A percentile compares a stretch with the other conserved stretches of the same genome.
Conservation (phyloP, 441 rosid genomes). For the Euphorbia schlechtendalii region DNA sequence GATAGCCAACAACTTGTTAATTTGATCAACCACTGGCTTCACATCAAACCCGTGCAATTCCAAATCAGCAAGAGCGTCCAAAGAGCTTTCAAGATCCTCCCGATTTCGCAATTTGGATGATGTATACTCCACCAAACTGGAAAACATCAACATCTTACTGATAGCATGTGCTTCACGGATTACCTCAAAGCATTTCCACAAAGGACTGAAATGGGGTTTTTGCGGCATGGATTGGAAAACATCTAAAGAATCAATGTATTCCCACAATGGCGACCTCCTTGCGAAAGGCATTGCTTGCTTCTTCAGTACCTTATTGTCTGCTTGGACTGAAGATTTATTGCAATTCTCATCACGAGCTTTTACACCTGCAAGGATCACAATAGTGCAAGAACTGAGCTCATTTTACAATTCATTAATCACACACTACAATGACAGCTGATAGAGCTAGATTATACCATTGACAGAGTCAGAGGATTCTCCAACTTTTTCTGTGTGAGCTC, state of each 20-base stretch:
- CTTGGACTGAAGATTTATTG: not conserved
- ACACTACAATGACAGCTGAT: not conserved
- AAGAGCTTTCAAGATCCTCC: not conserved
- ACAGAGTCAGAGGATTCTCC: not conserved
- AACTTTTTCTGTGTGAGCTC: not conserved
- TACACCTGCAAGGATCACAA: not conserved
- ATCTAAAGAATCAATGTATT: conserved; percentile 10
- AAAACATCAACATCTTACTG: conserved; percentile 11
- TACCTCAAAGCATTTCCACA: not conserved
- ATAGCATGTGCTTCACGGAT: conserved; percentile 11
- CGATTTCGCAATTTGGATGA: conserved; percentile 12
- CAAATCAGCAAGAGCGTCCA: conserved; percentile 10
- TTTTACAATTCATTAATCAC: not conserved
- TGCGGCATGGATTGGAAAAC: conserved; percentile 7
- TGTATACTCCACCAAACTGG: conserved; percentile 1
- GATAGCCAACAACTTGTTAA: not conserved
- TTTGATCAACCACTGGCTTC: not conserved
- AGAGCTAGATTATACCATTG: not conserved
- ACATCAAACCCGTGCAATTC: conserved; percentile 17
- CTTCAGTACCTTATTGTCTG: no score
- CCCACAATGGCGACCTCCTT: conserved; percentile 5
- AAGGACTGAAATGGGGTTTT: conserved; percentile 13
- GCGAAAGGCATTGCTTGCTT: not conserved
- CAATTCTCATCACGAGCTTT: not conserved
- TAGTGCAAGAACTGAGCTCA: not conserved